Evolutionary conservation across 257 asterid species (phyloP).

Genomic region (Sherardia arvensis): DNA sequence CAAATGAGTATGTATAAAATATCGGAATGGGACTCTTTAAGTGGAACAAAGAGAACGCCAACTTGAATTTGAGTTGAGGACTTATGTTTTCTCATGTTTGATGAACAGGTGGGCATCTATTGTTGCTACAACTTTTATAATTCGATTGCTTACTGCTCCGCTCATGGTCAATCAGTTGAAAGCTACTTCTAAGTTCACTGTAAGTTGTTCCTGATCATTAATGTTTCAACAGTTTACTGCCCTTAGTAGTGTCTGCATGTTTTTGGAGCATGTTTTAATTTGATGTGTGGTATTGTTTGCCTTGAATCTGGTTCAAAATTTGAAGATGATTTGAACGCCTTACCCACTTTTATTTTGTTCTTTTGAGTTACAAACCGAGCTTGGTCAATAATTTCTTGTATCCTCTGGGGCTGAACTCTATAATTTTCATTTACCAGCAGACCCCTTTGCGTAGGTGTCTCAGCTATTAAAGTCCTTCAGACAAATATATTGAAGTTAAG

Average conservation of each 20-base stretch:
- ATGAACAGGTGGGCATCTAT: constrained; percentile 94
- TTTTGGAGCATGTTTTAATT: constrained; percentile 2
- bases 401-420: not conserved
- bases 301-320: not conserved
- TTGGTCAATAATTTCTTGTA: not conserved
- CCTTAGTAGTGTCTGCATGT: not conserved
- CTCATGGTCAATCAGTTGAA: constrained; percentile 64
- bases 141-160: constrained; percentile 57
- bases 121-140: constrained; percentile 47
- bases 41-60: too few relatives aligned
- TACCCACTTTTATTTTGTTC: too few relatives aligned
- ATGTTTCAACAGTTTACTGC: not conserved
- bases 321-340: not conserved
- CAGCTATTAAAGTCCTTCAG: too few relatives aligned
- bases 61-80: not conserved
- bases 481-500: not conserved
- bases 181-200: constrained; percentile 63
- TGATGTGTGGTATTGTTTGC: not conserved
- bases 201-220: constrained; percentile 24
- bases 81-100: constrained; percentile 1
- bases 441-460: too few relatives aligned
- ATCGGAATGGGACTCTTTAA: too few relatives aligned
- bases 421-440: too few relatives aligned
- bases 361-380: not conserved
- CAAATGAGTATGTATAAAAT: too few relatives aligned